Evolutionary conservation across 768 basidiomycete species (phyloP).

Genomic region (Lactifluus pinguis): DNA sequence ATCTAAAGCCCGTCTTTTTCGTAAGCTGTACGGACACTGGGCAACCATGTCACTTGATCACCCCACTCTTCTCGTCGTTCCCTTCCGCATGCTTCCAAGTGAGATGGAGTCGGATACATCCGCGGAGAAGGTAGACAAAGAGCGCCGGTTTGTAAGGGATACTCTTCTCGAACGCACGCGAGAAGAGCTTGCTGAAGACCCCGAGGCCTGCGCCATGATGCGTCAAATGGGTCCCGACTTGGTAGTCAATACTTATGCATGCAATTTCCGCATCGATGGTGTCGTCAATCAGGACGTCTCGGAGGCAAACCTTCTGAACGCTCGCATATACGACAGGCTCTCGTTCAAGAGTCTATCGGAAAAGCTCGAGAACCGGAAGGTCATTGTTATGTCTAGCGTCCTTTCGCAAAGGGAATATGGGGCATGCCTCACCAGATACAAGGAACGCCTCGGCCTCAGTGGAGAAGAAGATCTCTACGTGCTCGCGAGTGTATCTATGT

Average conservation of each 20-base stretch:
- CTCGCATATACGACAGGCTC: conserved; percentile 31
- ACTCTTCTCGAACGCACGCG: conserved; percentile 9
- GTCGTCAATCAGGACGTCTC: conserved; percentile 29
- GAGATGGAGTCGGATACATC: conserved; percentile 22
- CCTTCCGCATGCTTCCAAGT: conserved; percentile 32
- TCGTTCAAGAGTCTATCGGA: conserved; percentile 27
- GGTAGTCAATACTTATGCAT: conserved; percentile 36
- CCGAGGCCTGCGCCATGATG: conserved; percentile 8
- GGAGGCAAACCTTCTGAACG: conserved; percentile 36
- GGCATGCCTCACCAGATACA: conserved; percentile 28
- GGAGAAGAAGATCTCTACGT: conserved; percentile 29
- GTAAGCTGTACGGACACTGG: conserved; percentile 30
- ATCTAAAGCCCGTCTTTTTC: not conserved
- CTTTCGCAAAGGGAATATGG: conserved; percentile 30
- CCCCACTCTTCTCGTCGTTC: conserved; percentile 31
- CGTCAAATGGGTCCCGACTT: conserved; percentile 27
- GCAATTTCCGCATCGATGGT: conserved; percentile 34
- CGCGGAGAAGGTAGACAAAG: conserved; percentile 21
- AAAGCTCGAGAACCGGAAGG: conserved; percentile 21
- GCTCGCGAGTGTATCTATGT: conserved; percentile 33
- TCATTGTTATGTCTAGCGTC: conserved; percentile 24
- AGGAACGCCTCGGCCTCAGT: conserved; percentile 29
- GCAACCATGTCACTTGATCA: conserved; percentile 31
- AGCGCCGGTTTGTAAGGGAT: conserved; percentile 19
- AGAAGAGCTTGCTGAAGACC: conserved; percentile 14